Base-by-base conservation (phyloP, 2,329 filamentous ascomycete genomes). In the Fusarium vanettenii region DNA sequence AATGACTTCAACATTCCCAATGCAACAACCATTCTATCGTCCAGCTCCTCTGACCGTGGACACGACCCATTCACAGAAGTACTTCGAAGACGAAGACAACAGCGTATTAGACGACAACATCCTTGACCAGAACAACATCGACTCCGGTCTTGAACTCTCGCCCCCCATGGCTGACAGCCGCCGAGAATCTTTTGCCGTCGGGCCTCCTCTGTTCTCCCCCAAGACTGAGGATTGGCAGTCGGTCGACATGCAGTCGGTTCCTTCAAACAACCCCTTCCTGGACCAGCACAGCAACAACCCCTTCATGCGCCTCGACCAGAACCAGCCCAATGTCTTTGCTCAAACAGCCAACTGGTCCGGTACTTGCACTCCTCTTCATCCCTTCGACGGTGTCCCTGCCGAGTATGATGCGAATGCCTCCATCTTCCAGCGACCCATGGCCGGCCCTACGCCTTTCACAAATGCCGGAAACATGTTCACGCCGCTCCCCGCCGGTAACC, bases 351-450 rank as follows among this genome's bases (percentile, higher is more conserved):
- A 86, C 71, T 95, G 93, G 93, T 86, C 91, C 29, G 93, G 91
- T 62, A 90, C 94, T 72, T 92, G 91, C 82, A 96, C 94, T 8
- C 93, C 93, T 18, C 90, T 95, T 71, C 91, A 91, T 71, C 87
- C 91, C 63, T 93, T 94, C 79, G 81, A 83, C 78, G 89, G 91
- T 59, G 83, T 91, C 37, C 84, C 88, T 43, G 80, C 86, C 55
- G 89, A 90, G 25, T 92, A 89, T 78, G 89, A 92, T 75, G 81
- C 85, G 78, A 82, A 85, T 75, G 80, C 86, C 43, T 84, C 87
- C 70, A 81, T 91, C 77, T 91, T 91, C 81, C 87, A 88, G 73
- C 81, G 86, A 66, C 82, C 87, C 50, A 85, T 91, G 81, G 86
- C 87, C 66, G 84, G 83, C 67, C 87, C 87, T 74, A 88, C 88